Conservation (phyloP, 345 rosid species). For the Jatropha curcas region DNA sequence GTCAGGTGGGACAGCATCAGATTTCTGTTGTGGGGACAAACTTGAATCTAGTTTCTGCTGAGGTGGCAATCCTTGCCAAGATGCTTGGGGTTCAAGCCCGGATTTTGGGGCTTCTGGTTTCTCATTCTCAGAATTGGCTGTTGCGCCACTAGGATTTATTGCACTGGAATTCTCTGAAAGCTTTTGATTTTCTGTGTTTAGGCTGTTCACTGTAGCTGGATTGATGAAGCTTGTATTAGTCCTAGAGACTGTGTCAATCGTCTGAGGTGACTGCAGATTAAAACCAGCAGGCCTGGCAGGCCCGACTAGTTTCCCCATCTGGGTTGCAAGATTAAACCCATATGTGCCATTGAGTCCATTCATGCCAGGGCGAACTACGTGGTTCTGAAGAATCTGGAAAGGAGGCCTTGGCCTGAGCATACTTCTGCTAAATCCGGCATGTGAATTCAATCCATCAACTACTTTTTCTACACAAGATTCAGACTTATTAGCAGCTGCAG, state of each 20-base stretch:
- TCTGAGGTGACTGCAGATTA: constrained; percentile 34
- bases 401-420: constrained; percentile 32
- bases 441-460: constrained; percentile 23
- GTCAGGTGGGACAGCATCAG: constrained; percentile 45
- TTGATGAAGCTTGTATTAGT: constrained; percentile 22
- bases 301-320: constrained; percentile 35
- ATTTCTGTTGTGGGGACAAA: constrained; percentile 25
- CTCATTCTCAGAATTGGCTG: constrained; percentile 21
- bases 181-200: constrained; percentile 27
- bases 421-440: constrained; percentile 15
- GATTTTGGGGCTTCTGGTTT: constrained; percentile 15
- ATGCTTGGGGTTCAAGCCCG: constrained; percentile 1
- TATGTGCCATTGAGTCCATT: constrained; percentile 45
- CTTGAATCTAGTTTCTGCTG: constrained; percentile 25
- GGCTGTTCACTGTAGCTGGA: constrained; percentile 15
- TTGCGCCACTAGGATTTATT: constrained; percentile 9
- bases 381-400: constrained; percentile 27
- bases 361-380: constrained; percentile 26
- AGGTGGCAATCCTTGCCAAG: constrained; percentile 24
- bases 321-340: constrained; percentile 39
- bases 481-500: constrained; percentile 20
- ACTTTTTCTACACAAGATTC: constrained; percentile 30
- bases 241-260: constrained; percentile 25
- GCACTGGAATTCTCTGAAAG: constrained; percentile 19
- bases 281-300: constrained; percentile 31